Conservation (phyloP, 2,329 filamentous ascomycete species). For the Ceratocystis colombiana region DNA sequence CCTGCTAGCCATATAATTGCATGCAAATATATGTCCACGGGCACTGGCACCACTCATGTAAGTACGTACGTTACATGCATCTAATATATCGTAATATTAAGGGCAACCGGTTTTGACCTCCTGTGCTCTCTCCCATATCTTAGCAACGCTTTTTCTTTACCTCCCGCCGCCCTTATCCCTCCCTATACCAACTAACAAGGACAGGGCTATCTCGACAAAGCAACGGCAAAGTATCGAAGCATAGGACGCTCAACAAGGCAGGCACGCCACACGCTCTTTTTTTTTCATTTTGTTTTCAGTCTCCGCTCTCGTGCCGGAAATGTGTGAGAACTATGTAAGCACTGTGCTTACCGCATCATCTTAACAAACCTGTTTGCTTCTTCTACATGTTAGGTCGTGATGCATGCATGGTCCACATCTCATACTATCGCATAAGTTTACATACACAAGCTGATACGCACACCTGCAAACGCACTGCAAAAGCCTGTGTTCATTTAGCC, state of each 20-base stretch:
- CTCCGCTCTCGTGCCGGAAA: too few species aligned
- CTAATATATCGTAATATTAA: conserved; percentile 4
- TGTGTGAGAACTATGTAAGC: not conserved
- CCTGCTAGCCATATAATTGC: not conserved
- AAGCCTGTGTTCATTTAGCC: not conserved
- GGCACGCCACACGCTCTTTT: too few species aligned
- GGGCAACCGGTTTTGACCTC: conserved; percentile 6
- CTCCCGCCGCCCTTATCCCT: not conserved
- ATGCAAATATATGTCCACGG: not conserved
- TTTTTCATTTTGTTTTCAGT: too few species aligned
- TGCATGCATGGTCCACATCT: conserved; percentile 1
- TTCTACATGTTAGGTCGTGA: not conserved
- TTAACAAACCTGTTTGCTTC: not conserved
- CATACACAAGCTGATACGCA: not conserved
- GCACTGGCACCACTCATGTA: not conserved
- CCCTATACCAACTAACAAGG: not conserved
- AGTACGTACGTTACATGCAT: not conserved
- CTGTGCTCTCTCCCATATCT: not conserved
- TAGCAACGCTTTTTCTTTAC: not conserved
- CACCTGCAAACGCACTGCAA: not conserved
- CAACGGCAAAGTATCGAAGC: too few species aligned
- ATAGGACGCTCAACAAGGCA: too few species aligned
- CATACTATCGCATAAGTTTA: not conserved
- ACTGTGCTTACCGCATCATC: not conserved
- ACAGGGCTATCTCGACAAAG: too few species aligned